phyloP scores from a whole-genome alignment of 805 yeast species.

The Saccharomycopsis amapae region DNA sequence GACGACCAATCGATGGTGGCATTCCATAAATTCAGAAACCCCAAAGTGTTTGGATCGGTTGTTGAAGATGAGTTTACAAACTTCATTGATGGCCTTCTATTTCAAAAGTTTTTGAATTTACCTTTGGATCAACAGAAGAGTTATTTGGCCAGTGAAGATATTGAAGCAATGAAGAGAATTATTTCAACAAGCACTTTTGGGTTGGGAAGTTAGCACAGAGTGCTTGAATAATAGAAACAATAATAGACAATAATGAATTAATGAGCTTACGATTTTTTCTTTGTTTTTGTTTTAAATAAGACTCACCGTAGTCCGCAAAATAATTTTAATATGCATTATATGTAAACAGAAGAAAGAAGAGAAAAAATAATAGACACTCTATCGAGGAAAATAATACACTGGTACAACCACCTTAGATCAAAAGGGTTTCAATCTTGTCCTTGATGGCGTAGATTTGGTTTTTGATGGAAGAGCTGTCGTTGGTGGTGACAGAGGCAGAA shows the following conservation, averaged over 20 bases:
- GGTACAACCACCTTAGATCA: constrained; percentile 52
- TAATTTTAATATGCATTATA: neutral
- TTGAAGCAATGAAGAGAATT: too few relatives aligned
- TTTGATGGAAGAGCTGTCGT: constrained; percentile 96
- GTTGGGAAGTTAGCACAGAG: too few relatives aligned
- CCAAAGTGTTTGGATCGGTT: neutral
- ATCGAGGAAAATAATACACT: neutral
- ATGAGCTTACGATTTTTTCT: neutral
- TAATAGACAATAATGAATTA: neutral
- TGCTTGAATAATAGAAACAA: too few relatives aligned
- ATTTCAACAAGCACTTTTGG: too few relatives aligned
- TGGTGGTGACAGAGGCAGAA: constrained; percentile 96
- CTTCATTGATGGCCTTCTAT: constrained; percentile 1
- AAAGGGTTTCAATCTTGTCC: constrained; percentile 97
- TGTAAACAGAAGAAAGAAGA: neutral
- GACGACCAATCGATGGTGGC: too few relatives aligned
- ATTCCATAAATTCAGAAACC: neutral
- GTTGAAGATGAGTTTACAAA: neutral
- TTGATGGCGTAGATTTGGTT: constrained; percentile 94
- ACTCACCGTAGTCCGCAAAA: too few relatives aligned
- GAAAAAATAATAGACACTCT: neutral
- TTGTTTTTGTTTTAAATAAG: neutral
- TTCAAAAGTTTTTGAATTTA: constrained; percentile 2
- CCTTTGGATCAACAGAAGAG: neutral
- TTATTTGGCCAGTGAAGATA: neutral